Conservation (phyloP, 305 asterid genomes). For the Salvia sclarea region DNA sequence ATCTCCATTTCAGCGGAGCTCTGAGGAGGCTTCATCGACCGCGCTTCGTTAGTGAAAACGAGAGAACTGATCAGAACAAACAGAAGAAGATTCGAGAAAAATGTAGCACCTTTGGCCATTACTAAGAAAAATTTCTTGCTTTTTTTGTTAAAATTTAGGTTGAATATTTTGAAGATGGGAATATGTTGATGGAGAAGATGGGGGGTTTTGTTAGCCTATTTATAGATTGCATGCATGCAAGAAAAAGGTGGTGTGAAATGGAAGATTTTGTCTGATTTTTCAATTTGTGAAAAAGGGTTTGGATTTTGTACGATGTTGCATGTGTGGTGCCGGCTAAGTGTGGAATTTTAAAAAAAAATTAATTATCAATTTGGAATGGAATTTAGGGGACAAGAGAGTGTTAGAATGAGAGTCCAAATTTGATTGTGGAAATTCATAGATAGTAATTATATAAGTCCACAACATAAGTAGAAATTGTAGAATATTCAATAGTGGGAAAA, state of each 20-base stretch:
- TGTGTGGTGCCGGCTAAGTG: constrained; percentile 17
- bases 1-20: constrained; percentile 26
- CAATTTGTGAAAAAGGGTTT: constrained; percentile 11
- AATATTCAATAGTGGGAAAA: too few relatives aligned
- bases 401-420: constrained; percentile 22
- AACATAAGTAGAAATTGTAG: not conserved
- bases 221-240: constrained; percentile 23
- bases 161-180: not conserved
- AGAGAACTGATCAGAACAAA: constrained; percentile 28
- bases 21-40: constrained; percentile 32
- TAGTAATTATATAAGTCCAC: not conserved
- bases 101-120: constrained; percentile 30
- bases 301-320: not conserved
- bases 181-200: not conserved
- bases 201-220: not conserved
- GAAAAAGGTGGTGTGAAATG: constrained; percentile 18
- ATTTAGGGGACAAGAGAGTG: not conserved
- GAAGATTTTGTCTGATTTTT: constrained; percentile 7
- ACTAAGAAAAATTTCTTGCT: not conserved
- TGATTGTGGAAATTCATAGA: constrained; percentile 19
- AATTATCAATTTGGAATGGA: not conserved
- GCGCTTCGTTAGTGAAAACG: constrained; percentile 35
- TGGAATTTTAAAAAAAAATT: constrained; percentile 16
- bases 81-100: constrained; percentile 1
- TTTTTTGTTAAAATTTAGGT: not conserved